These are phyloP conservation scores for Senecio squalidus DNA, from an alignment of 140 eudicot genomes.

Conservation along the genomic window DNA sequence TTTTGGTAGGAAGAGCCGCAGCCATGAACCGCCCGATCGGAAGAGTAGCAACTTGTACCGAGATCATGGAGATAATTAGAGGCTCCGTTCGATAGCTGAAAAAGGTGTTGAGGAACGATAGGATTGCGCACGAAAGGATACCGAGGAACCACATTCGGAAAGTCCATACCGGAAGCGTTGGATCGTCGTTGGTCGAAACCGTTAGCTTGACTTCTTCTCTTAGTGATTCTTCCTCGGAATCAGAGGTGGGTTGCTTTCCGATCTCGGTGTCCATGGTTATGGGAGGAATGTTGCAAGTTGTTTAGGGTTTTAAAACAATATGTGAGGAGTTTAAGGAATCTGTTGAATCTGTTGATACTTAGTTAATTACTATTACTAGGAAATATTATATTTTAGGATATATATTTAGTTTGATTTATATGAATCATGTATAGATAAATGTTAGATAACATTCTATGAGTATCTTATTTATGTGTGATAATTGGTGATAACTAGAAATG, in stretches of 20 bases:
- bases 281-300: not conserved
- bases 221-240: constrained; percentile 28
- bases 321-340: constrained; percentile 7
- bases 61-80: constrained; percentile 38
- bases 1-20: constrained; percentile 30
- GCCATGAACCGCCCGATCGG: constrained; percentile 76
- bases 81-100: constrained; percentile 52
- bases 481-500: no score
- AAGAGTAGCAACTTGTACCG: constrained; percentile 55
- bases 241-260: constrained; percentile 7
- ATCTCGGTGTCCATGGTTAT: constrained; percentile 14
- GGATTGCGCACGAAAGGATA: constrained; percentile 36
- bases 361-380: no score
- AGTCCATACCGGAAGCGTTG: constrained; percentile 62
- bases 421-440: no score
- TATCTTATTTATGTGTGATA: no score
- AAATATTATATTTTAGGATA: no score
- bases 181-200: constrained; percentile 48
- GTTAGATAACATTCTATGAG: no score
- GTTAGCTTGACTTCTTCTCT: constrained; percentile 53
- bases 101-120: constrained; percentile 57
- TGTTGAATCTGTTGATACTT: constrained; percentile 3
- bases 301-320: constrained; percentile 13
- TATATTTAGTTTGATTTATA: no score
- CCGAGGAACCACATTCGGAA: constrained; percentile 80